phyloP scores from a whole-genome alignment of 2,329 filamentous ascomycete genomes.

The Talaromyces sp. region DNA sequence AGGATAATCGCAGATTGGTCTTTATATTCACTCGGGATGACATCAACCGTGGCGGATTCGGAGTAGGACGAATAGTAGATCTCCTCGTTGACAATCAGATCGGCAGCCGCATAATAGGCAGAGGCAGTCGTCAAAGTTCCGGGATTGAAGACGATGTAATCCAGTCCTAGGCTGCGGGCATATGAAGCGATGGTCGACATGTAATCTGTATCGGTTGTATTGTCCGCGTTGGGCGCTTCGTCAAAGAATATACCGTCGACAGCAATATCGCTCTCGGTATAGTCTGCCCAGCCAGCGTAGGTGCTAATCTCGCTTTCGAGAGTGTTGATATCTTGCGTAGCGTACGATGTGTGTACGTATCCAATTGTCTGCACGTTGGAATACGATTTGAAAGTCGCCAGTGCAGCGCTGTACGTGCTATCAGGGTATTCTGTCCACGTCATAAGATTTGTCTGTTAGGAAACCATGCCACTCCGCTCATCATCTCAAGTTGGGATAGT shows the following conservation, averaged over 20 bases:
- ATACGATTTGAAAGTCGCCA: slow-evolving; percentile 14
- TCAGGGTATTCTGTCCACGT: slow-evolving; percentile 10
- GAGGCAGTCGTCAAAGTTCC: slow-evolving; percentile 8
- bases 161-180: slow-evolving; percentile 2
- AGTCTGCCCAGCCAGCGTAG: slow-evolving; percentile 15
- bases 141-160: slow-evolving; percentile 14
- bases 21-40: slow-evolving; percentile 3
- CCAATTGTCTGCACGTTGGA: slow-evolving; percentile 15
- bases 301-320: slow-evolving; percentile 7
- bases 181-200: slow-evolving; percentile 7
- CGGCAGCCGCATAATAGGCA: slow-evolving; percentile 11
- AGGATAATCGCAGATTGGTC: slow-evolving; percentile 12
- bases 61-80: slow-evolving; percentile 9
- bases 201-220: slow-evolving; percentile 1
- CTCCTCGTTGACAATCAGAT: slow-evolving; percentile 13
- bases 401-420: neutral
- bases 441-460: neutral
- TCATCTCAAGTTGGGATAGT: neutral
- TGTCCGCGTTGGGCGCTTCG: slow-evolving; percentile 8
- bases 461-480: neutral
- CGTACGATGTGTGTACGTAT: slow-evolving; percentile 13
- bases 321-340: neutral
- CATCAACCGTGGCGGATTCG: neutral
- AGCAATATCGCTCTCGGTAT: slow-evolving; percentile 14
- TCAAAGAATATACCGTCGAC: slow-evolving; percentile 18